Conservation (phyloP, 2,329 filamentous ascomycete genomes). For the Eurotiales sp. region DNA sequence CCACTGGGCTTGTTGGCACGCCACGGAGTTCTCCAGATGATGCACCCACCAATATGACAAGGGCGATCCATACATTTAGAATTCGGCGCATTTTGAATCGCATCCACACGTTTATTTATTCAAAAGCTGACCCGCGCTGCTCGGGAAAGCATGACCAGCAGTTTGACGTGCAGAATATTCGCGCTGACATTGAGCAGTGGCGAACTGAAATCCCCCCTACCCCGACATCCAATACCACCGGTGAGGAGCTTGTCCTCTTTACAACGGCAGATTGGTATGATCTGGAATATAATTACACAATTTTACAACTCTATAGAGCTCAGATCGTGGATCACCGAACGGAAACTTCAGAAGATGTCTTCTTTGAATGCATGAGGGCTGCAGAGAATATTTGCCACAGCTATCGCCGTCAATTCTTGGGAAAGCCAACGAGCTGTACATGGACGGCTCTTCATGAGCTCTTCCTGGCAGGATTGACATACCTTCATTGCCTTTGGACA, state of each 20-base stretch:
- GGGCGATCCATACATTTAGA: conserved; percentile 16
- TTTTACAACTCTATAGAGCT: conserved; percentile 35
- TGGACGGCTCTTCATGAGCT: conserved; percentile 22
- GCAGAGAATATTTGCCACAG: conserved; percentile 13
- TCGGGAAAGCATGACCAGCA: background rate
- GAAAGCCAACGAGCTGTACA: conserved; percentile 17
- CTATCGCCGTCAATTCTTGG: conserved; percentile 16
- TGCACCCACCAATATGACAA: conserved; percentile 15
- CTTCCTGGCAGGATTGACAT: conserved; percentile 25
- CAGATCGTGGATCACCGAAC: conserved; percentile 18
- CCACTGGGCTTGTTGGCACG: conserved; percentile 18
- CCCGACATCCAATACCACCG: background rate
- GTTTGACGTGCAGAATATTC: background rate
- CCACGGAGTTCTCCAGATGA: conserved; percentile 17
- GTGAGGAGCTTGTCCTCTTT: conserved; percentile 24
- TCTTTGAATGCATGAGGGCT: conserved; percentile 20
- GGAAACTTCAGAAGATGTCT: conserved; percentile 18
- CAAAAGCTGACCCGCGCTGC: conserved; percentile 1
- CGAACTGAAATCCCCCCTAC: background rate
- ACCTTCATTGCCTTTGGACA: conserved; percentile 34
- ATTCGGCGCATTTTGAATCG: conserved; percentile 14
- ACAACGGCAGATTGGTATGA: conserved; percentile 37
- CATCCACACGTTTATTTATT: conserved; percentile 13
- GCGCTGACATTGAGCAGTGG: conserved; percentile 7
- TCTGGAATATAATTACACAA: conserved; percentile 37